phyloP scores from a whole-genome alignment of 306 rosid species.

The Quercus agrifolia region DNA sequence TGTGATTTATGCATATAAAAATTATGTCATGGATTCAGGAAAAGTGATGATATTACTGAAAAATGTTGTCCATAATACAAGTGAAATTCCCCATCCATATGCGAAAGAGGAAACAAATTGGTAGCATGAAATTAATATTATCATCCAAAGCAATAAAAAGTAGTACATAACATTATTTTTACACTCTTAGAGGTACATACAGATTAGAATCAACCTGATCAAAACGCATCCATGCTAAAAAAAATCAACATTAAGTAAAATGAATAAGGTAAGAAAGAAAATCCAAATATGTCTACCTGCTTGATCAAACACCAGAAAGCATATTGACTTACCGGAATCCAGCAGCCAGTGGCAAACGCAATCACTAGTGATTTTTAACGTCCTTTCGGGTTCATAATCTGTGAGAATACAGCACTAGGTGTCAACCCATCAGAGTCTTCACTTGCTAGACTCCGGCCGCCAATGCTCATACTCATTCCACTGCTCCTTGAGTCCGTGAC shows the following conservation, averaged over 20 bases:
- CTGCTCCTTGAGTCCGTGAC: constrained; percentile 87
- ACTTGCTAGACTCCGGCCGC: constrained; percentile 97
- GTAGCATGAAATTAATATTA: constrained; percentile 3
- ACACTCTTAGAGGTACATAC: constrained; percentile 35
- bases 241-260: constrained; percentile 25
- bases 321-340: constrained; percentile 14
- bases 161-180: constrained; percentile 22
- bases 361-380: constrained; percentile 45
- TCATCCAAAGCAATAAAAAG: neutral
- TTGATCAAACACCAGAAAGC: constrained; percentile 14
- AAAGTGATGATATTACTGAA: no score
- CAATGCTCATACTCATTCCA: constrained; percentile 94
- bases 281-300: constrained; percentile 27
- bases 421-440: constrained; percentile 96
- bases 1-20: no score
- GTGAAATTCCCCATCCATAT: no score
- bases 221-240: constrained; percentile 27
- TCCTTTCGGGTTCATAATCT: constrained; percentile 99
- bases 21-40: no score
- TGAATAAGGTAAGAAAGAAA: constrained; percentile 10
- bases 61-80: no score
- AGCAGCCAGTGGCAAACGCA: neutral
- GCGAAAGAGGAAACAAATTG: no score
- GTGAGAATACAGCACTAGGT: constrained; percentile 96
- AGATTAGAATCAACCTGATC: constrained; percentile 41